Evolutionary conservation across 345 rosid species (phyloP), one percentile per base, ranked within the genome.

Genomic region (Populus davidiana): DNA sequence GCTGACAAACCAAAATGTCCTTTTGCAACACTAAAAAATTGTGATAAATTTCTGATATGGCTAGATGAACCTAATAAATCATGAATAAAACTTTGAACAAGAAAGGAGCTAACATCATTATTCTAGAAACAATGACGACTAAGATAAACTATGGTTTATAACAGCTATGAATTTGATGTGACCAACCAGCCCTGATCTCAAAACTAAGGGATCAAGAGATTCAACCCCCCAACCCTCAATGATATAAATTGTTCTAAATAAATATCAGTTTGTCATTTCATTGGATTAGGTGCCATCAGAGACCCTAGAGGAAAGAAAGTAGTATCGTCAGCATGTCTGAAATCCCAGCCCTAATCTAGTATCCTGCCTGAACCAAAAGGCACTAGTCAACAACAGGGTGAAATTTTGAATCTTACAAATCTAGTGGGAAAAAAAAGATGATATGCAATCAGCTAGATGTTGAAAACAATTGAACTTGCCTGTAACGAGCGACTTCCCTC

Each of bases 391-490:
- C 27, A 56, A 56, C 25, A 56, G n/a, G 18, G 62, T 56, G 27
- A 21, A 56, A n/a, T 8, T 56, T 56, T 56, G 63, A 56, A 56
- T 56, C 61, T 54, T 8, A 54, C 61, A 54, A 2, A 1, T 56
- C 63, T 21, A n/a, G 5, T 56, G 4, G 1, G 9, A 8, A 56
- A 16, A 17, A n/a, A 52, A 16, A 67, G 27, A 67, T 18, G 21
- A 35, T n/a, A 33, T 70, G 71, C 54, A 31, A 8, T 29, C 41
- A 64, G 36, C 47, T 27, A 69, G n/a, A 5, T 59, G 20, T 59
- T 5, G 4, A 41, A 59, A 36, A 70, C 38, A n/a, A 56, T 20
- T 38, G 25, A 63, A 79, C 89, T 84, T 87, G 82, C 90, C 92
- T 84, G 83, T 83, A 86, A 47, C 52, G 72, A 76, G 78, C 23